Evolutionary conservation across 352 stramenopile genomes (phyloP).

Genomic region (Halophytophthora polymorphica): DNA sequence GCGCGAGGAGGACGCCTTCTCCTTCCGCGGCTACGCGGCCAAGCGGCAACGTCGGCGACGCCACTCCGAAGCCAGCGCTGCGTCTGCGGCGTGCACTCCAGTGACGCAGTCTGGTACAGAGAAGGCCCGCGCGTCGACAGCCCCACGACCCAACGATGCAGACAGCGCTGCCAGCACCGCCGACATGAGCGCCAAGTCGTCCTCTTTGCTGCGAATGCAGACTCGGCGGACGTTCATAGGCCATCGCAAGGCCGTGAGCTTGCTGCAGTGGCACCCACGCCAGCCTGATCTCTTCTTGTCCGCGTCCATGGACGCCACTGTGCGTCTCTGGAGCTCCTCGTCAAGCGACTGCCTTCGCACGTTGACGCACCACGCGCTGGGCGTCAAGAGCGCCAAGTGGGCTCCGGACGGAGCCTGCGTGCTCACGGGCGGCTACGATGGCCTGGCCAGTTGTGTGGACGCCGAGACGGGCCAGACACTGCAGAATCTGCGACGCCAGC

Average conservation of each 20-base stretch:
- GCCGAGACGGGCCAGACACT: slow-evolving; percentile 25
- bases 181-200: not conserved
- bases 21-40: slow-evolving; percentile 28
- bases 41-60: slow-evolving; percentile 12
- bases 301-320: slow-evolving; percentile 54
- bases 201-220: slow-evolving; percentile 4
- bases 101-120: not conserved
- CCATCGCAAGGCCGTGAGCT: slow-evolving; percentile 34
- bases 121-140: slow-evolving; percentile 3
- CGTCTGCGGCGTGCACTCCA: not conserved
- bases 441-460: slow-evolving; percentile 22
- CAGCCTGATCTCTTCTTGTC: slow-evolving; percentile 41
- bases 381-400: slow-evolving; percentile 58
- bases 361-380: slow-evolving; percentile 29
- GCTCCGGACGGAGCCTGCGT: slow-evolving; percentile 37
- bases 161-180: not conserved
- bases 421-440: slow-evolving; percentile 49
- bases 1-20: slow-evolving; percentile 23
- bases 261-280: slow-evolving; percentile 42
- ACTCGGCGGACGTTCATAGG: slow-evolving; percentile 15
- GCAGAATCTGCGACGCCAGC: slow-evolving; percentile 7
- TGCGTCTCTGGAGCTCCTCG: slow-evolving; percentile 42
- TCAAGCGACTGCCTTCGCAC: not conserved
- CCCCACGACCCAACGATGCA: not conserved
- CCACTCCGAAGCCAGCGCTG: not conserved